These are phyloP conservation scores for Neoboletus brunneissimus DNA, from an alignment of 768 basidiomycete species.

Conservation along the genomic window DNA sequence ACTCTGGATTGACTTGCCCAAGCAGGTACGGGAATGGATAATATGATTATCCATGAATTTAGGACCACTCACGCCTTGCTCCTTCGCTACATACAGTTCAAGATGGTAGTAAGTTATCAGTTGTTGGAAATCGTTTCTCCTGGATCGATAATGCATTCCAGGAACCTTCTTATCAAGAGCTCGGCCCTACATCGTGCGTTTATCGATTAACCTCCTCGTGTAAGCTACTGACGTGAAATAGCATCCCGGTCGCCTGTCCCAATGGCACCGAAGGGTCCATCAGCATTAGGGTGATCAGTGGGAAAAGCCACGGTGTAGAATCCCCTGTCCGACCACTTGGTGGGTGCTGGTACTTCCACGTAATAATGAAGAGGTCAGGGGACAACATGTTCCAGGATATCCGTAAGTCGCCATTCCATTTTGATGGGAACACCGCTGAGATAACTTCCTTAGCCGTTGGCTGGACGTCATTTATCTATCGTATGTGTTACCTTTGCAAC, in stretches of 20 bases:
- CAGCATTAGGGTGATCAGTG: constrained; percentile 83
- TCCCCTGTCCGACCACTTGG: constrained; percentile 90
- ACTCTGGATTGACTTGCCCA: constrained; percentile 82
- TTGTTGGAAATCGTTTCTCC: background rate
- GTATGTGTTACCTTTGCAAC: constrained; percentile 40
- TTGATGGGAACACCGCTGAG: background rate
- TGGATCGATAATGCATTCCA: constrained; percentile 11
- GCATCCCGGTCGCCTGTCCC: constrained; percentile 74
- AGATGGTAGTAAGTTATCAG: constrained; percentile 58
- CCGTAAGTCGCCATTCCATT: constrained; percentile 45
- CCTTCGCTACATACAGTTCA: constrained; percentile 48
- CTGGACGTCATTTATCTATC: constrained; percentile 89
- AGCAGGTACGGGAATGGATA: constrained; percentile 43
- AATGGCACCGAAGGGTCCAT: constrained; percentile 63
- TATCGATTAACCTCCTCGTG: background rate
- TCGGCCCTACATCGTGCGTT: constrained; percentile 57
- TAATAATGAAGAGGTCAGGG: constrained; percentile 60
- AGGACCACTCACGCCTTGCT: constrained; percentile 15
- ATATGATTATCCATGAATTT: background rate
- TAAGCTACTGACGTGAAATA: constrained; percentile 25
- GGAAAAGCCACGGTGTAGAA: constrained; percentile 79
- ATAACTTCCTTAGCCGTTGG: constrained; percentile 50
- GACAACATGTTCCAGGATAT: constrained; percentile 74
- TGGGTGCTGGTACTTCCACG: constrained; percentile 92
- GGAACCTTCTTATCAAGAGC: constrained; percentile 86